A percentile compares a stretch with the other conserved stretches of the same genome.
Evolutionary conservation across 495 filamentous ascomycete species (phyloP).

Genomic region (Ramalina intermedia): DNA sequence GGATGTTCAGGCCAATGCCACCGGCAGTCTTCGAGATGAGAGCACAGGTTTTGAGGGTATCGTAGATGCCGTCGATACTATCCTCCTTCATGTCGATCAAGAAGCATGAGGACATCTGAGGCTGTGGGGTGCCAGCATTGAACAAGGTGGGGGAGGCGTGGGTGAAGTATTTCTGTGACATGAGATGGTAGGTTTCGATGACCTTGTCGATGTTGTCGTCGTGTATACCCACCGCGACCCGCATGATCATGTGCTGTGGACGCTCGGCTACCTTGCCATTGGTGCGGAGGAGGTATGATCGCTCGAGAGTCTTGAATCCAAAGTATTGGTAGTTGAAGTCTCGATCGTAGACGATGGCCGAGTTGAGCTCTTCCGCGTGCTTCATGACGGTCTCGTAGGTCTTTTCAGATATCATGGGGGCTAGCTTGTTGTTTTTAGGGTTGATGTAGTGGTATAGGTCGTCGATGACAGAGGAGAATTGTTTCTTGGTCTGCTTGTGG

Average conservation of each 20-base stretch:
- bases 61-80: conserved; percentile 98
- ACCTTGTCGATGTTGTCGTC: conserved; percentile 86
- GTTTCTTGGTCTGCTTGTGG: conserved; percentile 99
- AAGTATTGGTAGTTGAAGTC: conserved; percentile 99
- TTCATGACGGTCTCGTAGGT: conserved; percentile 87
- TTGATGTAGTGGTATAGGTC: conserved; percentile 95
- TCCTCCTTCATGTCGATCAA: conserved; percentile 97
- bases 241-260: conserved; percentile 98
- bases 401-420: conserved; percentile 84
- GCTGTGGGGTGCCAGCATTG: conserved; percentile 87
- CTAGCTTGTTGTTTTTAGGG: conserved; percentile 70
- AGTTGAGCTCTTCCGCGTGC: conserved; percentile 91
- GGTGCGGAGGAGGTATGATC: conserved; percentile 87
- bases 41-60: conserved; percentile 96
- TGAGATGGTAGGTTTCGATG: conserved; percentile 93
- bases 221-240: conserved; percentile 92
- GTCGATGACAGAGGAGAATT: conserved; percentile 84
- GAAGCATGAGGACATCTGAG: conserved; percentile 94
- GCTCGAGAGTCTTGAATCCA: conserved; percentile 97
- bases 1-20: conserved; percentile 89
- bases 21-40: conserved; percentile 99
- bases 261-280: conserved; percentile 89
- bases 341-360: conserved; percentile 94
- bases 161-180: conserved; percentile 96
- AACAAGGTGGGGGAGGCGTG: conserved; percentile 96